Evolutionary conservation across 2,329 filamentous ascomycete species (phyloP).

Genomic region (Amphichorda felina): DNA sequence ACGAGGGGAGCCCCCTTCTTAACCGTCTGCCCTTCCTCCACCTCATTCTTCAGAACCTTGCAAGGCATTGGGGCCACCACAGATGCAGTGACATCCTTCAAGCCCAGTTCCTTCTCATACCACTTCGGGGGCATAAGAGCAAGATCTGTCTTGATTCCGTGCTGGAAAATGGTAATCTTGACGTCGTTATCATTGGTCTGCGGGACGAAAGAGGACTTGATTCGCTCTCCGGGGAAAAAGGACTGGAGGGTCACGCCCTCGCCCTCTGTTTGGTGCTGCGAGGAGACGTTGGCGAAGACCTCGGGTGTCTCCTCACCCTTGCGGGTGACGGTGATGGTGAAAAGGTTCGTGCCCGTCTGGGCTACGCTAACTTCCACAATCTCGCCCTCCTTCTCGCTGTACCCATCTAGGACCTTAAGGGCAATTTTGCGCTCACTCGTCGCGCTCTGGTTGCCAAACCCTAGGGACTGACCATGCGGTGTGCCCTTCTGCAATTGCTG

Average conservation of each 20-base stretch:
- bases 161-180: constrained; percentile 68
- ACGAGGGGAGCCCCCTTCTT: constrained; percentile 79
- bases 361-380: constrained; percentile 41
- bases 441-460: constrained; percentile 35
- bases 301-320: constrained; percentile 23
- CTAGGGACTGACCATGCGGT: constrained; percentile 39
- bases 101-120: constrained; percentile 77
- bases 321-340: constrained; percentile 31
- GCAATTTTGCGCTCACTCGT: constrained; percentile 32
- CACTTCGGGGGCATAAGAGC: constrained; percentile 55
- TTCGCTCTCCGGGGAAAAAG: constrained; percentile 71
- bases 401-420: constrained; percentile 47
- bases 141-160: constrained; percentile 47
- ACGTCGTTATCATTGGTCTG: constrained; percentile 39
- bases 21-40: constrained; percentile 69
- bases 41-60: constrained; percentile 86
- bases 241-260: constrained; percentile 20
- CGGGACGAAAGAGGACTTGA: constrained; percentile 67
- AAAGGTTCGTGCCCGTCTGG: constrained; percentile 34
- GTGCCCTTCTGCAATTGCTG: constrained; percentile 25
- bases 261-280: constrained; percentile 18
- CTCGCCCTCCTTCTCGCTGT: constrained; percentile 50
- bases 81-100: constrained; percentile 69
- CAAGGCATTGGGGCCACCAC: constrained; percentile 95
- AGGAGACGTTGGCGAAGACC: constrained; percentile 32